Percentiles rank a stretch among this genome's conserved stretches.
Evolutionary conservation across 139 green algal genomes (phyloP).

Genomic region (Trebouxia sp.): DNA sequence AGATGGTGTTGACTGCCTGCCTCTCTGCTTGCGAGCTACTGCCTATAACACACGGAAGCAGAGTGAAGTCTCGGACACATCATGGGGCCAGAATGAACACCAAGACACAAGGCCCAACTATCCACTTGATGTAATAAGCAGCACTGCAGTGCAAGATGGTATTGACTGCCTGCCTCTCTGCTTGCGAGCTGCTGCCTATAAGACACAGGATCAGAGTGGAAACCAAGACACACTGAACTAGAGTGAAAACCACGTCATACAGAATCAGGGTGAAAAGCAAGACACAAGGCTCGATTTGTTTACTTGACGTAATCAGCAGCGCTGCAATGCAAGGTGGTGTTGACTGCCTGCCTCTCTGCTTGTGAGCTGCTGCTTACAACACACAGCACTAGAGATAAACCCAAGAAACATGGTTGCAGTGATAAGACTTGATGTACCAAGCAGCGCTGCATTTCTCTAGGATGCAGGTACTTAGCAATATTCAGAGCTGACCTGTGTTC

Average conservation of each 20-base stretch:
- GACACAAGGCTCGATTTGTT: too few relatives aligned
- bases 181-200: conserved; percentile 23
- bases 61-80: too few relatives aligned
- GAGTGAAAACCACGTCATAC: too few relatives aligned
- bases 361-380: conserved; percentile 1
- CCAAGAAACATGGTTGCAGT: too few relatives aligned
- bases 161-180: conserved; percentile 77
- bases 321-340: conserved; percentile 71
- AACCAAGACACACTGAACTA: too few relatives aligned
- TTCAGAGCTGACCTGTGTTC: background rate
- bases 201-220: too few relatives aligned
- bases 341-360: conserved; percentile 73
- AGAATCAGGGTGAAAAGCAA: too few relatives aligned
- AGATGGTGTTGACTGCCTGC: conserved; percentile 74
- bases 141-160: conserved; percentile 70
- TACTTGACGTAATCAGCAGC: conserved; percentile 84
- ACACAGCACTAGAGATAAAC: too few relatives aligned
- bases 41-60: background rate
- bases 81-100: too few relatives aligned
- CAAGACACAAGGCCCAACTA: too few relatives aligned
- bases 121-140: conserved; percentile 83
- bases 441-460: conserved; percentile 78
- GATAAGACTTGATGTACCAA: conserved; percentile 83
- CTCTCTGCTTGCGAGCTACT: conserved; percentile 52
- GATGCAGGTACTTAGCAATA: too few relatives aligned